Evolutionary conservation across 2,329 filamentous ascomycete genomes (phyloP).

Genomic region (Ceratocystis lukuohia): DNA sequence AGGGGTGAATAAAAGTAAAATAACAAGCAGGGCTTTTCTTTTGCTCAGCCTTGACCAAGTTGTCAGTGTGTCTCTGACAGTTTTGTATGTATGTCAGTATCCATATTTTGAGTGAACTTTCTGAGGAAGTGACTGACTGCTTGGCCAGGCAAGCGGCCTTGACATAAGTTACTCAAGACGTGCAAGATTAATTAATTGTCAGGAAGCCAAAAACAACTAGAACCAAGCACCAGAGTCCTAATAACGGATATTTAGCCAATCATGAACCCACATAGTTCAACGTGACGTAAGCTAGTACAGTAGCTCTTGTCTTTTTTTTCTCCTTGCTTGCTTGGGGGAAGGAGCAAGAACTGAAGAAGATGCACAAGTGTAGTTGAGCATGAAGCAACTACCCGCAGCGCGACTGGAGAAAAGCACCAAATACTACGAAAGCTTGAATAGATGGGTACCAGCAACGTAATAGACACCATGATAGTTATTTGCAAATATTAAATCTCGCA

Average conservation of each 20-base stretch:
- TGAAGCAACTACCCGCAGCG: background rate
- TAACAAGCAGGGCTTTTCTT: background rate
- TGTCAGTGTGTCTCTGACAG: background rate
- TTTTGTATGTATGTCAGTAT: background rate
- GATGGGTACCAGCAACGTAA: no score
- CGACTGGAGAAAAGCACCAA: background rate
- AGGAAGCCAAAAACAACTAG: background rate
- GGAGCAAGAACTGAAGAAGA: background rate
- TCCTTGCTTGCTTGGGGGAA: background rate
- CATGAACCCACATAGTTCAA: conserved; percentile 1
- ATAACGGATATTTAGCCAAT: background rate
- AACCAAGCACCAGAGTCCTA: background rate
- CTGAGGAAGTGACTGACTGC: background rate
- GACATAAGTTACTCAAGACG: no score
- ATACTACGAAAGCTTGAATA: no score
- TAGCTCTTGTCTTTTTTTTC: background rate
- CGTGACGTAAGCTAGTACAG: background rate
- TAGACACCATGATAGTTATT: no score
- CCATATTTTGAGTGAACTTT: background rate
- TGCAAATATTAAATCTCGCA: no score
- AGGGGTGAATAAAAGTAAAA: background rate
- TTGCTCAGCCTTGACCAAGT: background rate
- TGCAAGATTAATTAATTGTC: background rate
- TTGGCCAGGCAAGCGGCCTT: no score
- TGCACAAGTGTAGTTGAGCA: background rate